Evolutionary conservation across 2,329 filamentous ascomycete genomes (phyloP), one percentile per base, ranked within the genome.

Genomic region (Microcyclospora tardicrescens): DNA sequence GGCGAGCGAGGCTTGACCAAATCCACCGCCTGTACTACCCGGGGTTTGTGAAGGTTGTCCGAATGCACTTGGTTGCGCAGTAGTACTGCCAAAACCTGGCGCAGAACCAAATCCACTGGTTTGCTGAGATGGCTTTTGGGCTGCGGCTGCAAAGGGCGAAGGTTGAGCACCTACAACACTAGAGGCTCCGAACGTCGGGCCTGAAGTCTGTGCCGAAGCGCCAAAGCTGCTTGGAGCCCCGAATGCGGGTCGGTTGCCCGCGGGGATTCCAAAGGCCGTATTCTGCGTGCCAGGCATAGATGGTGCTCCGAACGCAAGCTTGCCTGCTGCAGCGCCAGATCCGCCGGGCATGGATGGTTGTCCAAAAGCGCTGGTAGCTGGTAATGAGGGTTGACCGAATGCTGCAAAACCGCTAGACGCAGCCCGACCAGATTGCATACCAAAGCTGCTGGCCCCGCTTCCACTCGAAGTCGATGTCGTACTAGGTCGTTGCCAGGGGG

Each of bases 201-300:
- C 8, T 24, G 4, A 8, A 4, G 12, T 5, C 6, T 32, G 12
- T 32, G 30, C 10, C 30, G 30, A n/a, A 15, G 30, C 30, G 30
- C 30, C 30, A 32, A 32, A 32, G 10, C 30, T 32, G 12, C 12
- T n/a, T 10, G 30, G 30, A 6, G 30, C 30, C 10, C 30, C 30
- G 10, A 32, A 32, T 15, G 30, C 30, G 4, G 30, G 30, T 28
- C 40, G 38, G 9, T 33, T 38, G 16, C 37, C 40, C 2, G 43
- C 42, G 12, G 41, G 28, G 2, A 31, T 32, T 10, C 60, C 60
- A 38, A 64, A 61, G 11, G 55, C 30, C 31, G 60, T 56, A 28
- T 32, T 31, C 32, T 27, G n/a, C 14, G 37, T 19, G 24, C 29
- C 31, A 16, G 37, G 40, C 14, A 28, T 24, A 15, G 46, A 40